Evolutionary conservation across 345 rosid genomes (phyloP).

Genomic region (Hibiscus trionum): DNA sequence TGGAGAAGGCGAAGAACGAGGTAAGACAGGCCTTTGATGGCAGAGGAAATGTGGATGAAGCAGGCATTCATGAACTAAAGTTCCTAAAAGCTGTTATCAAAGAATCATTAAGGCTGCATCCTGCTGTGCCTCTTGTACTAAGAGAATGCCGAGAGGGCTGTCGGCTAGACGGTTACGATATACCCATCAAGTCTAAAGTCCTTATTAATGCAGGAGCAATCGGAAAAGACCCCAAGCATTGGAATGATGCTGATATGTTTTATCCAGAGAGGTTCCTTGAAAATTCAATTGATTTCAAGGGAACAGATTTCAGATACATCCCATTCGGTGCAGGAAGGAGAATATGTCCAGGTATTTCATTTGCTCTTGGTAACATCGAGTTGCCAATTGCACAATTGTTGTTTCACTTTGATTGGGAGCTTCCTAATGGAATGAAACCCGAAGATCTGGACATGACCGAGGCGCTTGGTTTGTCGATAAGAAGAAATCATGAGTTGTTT

Average conservation of each 20-base stretch:
- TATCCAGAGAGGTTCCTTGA: conserved; percentile 7
- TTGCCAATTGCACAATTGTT: conserved; percentile 6
- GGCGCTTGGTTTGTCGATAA: too few relatives aligned
- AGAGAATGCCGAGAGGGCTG: conserved; percentile 5
- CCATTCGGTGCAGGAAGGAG: conserved; percentile 15
- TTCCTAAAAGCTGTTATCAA: conserved; percentile 3
- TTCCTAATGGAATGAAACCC: not conserved
- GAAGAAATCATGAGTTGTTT: not conserved
- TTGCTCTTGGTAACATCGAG: not conserved
- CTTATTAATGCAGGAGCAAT: conserved; percentile 5
- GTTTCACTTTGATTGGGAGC: conserved; percentile 11
- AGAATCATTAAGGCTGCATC: conserved; percentile 8
- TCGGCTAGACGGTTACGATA: not conserved
- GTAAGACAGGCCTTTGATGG: not conserved
- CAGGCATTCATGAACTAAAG: conserved; percentile 4
- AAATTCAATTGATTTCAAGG: not conserved
- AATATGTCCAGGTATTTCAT: conserved; percentile 11
- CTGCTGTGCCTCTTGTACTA: not conserved
- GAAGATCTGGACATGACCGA: not conserved
- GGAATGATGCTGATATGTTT: conserved; percentile 12
- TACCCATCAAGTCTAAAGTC: not conserved
- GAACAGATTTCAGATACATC: conserved; percentile 6
- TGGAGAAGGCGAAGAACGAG: conserved; percentile 2
- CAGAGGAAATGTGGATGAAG: conserved; percentile 5
- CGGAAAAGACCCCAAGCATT: not conserved